phyloP scores from a whole-genome alignment of 192 early-diverging fungal genomes.

The Coemansia reversa region DNA sequence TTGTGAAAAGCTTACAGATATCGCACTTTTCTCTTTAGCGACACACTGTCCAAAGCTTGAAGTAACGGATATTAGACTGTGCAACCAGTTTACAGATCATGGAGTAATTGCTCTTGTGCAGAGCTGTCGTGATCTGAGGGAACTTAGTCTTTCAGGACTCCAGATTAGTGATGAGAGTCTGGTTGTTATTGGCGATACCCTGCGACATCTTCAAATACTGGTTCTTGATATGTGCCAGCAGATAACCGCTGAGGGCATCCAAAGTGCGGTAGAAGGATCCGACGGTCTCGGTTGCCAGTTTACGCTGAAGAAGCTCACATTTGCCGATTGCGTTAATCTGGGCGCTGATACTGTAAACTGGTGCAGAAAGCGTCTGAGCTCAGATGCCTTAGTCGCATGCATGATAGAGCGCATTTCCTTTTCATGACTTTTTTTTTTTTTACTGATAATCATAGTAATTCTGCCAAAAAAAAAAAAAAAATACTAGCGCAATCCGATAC shows the following conservation, averaged over 20 bases:
- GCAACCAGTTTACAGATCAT: slow-evolving; percentile 15
- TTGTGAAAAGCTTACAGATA: slow-evolving; percentile 15
- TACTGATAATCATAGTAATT: background rate
- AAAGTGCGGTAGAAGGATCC: slow-evolving; percentile 14
- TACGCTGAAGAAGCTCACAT: slow-evolving; percentile 27
- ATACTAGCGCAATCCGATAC: slow-evolving; percentile 40
- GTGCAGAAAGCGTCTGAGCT: slow-evolving; percentile 30
- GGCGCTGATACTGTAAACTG: slow-evolving; percentile 16
- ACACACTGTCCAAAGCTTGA: slow-evolving; percentile 20
- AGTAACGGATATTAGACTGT: slow-evolving; percentile 28
- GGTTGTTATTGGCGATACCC: slow-evolving; percentile 20
- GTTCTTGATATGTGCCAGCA: slow-evolving; percentile 23
- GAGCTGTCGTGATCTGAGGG: slow-evolving; percentile 13
- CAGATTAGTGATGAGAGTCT: slow-evolving; percentile 23
- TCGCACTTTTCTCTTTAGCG: slow-evolving; percentile 19
- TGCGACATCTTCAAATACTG: slow-evolving; percentile 23
- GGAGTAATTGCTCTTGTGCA: slow-evolving; percentile 29
- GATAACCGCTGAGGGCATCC: slow-evolving; percentile 33
- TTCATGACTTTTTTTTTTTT: background rate
- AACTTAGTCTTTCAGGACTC: slow-evolving; percentile 22
- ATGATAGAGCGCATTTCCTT: background rate
- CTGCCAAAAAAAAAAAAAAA: background rate
- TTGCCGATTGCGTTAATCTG: slow-evolving; percentile 13
- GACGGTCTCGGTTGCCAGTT: slow-evolving; percentile 34
- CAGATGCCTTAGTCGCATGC: slow-evolving; percentile 15